phyloP scores from a whole-genome alignment of 1,139 yeast species.

The Komagataea norvegica region DNA sequence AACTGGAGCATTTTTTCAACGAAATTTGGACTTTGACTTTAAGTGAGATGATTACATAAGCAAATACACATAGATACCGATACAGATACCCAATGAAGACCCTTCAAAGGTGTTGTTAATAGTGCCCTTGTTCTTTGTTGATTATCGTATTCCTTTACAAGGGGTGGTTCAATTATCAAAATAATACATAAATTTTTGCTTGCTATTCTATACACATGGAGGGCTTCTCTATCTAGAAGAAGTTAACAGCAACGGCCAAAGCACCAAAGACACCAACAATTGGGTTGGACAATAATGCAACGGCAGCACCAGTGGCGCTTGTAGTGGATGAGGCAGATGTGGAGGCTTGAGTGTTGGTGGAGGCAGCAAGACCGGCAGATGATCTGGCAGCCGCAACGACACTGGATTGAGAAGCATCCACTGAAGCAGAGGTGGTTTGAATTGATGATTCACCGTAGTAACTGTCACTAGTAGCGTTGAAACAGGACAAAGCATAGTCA shows the following conservation, averaged over 20 bases:
- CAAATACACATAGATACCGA: no score
- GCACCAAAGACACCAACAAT: conserved; percentile 20
- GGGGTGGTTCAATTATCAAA: no score
- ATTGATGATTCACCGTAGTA: conserved; percentile 28
- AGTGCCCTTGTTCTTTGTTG: no score
- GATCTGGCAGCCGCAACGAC: conserved; percentile 22
- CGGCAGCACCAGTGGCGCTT: conserved; percentile 15
- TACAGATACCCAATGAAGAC: no score
- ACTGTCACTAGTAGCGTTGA: conserved; percentile 36
- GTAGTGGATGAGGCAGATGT: conserved; percentile 14
- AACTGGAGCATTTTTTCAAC: no score
- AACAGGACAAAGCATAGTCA: conserved; percentile 32
- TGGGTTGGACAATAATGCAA: conserved; percentile 15
- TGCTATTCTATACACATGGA: background rate
- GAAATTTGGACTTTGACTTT: no score
- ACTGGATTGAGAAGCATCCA: conserved; percentile 15
- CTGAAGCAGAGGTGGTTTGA: conserved; percentile 20
- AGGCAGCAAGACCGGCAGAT: conserved; percentile 16
- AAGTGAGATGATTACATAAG: no score
- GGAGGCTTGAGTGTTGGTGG: conserved; percentile 14
- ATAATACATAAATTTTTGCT: background rate
- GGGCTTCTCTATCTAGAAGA: conserved; percentile 12
- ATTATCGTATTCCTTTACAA: no score
- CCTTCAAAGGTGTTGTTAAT: no score
- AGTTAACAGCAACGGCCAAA: conserved; percentile 17